Conservation (phyloP, 805 yeast species). For the Starmera quercuum region DNA sequence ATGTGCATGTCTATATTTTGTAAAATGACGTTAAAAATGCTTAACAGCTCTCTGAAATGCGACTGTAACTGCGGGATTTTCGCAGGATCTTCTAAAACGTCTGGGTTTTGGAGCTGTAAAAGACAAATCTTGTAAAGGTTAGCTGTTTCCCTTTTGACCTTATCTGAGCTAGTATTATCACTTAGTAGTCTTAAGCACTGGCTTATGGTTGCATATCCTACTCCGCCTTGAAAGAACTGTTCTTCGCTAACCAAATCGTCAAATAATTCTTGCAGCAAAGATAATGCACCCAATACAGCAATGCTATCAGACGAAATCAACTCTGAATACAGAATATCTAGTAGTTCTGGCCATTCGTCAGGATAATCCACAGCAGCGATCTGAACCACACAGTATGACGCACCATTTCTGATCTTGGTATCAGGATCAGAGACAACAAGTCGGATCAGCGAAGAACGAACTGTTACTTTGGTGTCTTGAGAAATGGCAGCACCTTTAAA, state of each 20-base stretch:
- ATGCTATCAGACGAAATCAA: conserved; percentile 23
- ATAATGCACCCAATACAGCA: conserved; percentile 42
- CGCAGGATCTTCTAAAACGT: conserved; percentile 29
- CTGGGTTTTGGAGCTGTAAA: conserved; percentile 44
- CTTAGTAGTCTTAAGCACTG: conserved; percentile 38
- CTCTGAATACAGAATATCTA: conserved; percentile 37
- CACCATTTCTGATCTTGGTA: conserved; percentile 56
- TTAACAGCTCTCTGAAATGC: conserved; percentile 17
- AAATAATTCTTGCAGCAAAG: conserved; percentile 66
- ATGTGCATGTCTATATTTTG: not conserved
- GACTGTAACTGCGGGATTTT: conserved; percentile 22
- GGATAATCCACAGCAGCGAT: conserved; percentile 89
- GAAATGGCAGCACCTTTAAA: conserved; percentile 60
- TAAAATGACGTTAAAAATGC: conserved; percentile 15
- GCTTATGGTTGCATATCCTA: conserved; percentile 47
- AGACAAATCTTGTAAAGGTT: conserved; percentile 47
- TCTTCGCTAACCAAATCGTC: conserved; percentile 83
- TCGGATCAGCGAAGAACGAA: conserved; percentile 44
- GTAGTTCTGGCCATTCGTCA: conserved; percentile 86
- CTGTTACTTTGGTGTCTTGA: conserved; percentile 39
- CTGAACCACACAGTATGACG: conserved; percentile 72
- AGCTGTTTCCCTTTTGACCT: conserved; percentile 39
- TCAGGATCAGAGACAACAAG: conserved; percentile 37
- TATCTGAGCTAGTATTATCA: conserved; percentile 21
- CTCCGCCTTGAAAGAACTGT: conserved; percentile 73